Evolutionary conservation across 805 yeast species (phyloP), one percentile per base, ranked within the genome.

Genomic region (Barnettozyma sp.): DNA sequence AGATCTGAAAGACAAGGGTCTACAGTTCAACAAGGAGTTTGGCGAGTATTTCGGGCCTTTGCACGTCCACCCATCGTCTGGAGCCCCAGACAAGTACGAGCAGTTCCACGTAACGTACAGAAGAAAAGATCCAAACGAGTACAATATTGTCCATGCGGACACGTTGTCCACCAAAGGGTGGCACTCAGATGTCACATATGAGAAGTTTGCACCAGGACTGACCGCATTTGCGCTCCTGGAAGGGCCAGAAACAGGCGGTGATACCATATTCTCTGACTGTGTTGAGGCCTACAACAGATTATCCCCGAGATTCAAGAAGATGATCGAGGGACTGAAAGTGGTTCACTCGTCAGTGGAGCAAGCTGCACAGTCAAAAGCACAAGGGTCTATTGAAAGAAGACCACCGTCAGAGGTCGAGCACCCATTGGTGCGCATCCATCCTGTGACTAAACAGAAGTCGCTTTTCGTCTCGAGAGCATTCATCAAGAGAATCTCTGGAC

Each of bases 171-270:
- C 55, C 4, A 41, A 51, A 19, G 54, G 54, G 6, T 82, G 83
- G 82, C 90, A 82, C 58, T 71, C 83, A 4, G 92, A 82, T 55
- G 81, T 78, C 26, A 71, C 84, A 22, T 82, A 78, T 54, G 88
- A 81, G 55, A 66, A 67, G 39, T 84, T 78, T 55, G 81, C 87
- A 7, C 82, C 88, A 11, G 82, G 82, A 12, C 63, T 71, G 38
- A 82, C 94, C 1, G 70, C 78, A 42, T 76, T 82, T 50, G 65
- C 74, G 14, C 74, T 78, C 38, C 61, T 80, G 32, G 82, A 79
- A 40, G 66, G 68, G 23, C 77, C 76, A 19, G 73, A 69, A 16
- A 56, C 75, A 27, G 87, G 90, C 36, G 92, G 92, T 42, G 92
- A 82, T 55, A 82, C 85, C n/a, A 62, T 80, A 32, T 82, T 80